Evolutionary conservation across 768 basidiomycete genomes (phyloP), one percentile per base, ranked within the genome.

Genomic region (Flagelloscypha sp.): DNA sequence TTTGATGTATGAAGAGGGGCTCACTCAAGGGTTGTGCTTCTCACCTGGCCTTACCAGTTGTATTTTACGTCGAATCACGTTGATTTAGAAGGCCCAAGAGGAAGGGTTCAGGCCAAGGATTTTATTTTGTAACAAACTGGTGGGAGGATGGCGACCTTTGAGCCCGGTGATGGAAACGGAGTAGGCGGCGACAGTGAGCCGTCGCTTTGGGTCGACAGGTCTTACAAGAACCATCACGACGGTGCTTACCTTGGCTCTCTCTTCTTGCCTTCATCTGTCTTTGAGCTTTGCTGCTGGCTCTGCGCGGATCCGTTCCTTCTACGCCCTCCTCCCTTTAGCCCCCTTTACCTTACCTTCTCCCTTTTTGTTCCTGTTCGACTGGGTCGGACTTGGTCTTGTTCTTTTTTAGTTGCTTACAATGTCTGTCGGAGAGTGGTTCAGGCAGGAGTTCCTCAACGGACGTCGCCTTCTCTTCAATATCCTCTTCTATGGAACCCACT

Each of bases 401-500:
- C 46, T 42, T 46, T 30, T 35, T 31, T 33, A 42, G 38, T 42
- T 47, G 46, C 45, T 39, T 39, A 25, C 43, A 40, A 47, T 43
- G 41, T 35, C 36, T 28, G 33, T 46, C 45, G 74, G 77, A 62
- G 69, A 49, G 50, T 89, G 84, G 83, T 72, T 87, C 49, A 71
- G 66, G 25, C 69, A 73, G 48, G 84, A 88, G 59, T 72, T 87
- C 43, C 63, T 84, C 36, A 58, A 49, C 22, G 69, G 69, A 2
- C 64, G 76, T 49, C 72, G 83, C 48, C 74, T 87, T 44, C 54
- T 63, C 36, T 85, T 88, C 61, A 84, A 85, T 45, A 50, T 82
- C 47, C 47, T 87, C 29, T 94, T 88, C 61, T 88, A 92, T 48
- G 79, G 86, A 30, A 50, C 73, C 0, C 92, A 95, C 41, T 36